Conservation (phyloP, 208 protist species). For the Leishmania tarentolae region DNA sequence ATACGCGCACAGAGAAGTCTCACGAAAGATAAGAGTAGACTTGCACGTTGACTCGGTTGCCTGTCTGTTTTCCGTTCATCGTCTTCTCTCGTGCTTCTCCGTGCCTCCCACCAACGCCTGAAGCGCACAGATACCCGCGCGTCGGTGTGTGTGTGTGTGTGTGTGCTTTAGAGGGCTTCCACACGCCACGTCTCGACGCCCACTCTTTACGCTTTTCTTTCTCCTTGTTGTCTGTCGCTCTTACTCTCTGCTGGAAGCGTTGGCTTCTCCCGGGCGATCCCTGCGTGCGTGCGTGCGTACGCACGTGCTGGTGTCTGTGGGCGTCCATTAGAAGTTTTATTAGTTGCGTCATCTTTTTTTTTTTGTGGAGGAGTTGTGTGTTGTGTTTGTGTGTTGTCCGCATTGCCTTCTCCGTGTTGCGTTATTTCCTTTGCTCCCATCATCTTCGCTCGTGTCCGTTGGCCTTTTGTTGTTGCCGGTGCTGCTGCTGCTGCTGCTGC, state of each 20-base stretch:
- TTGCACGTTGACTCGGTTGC: background rate
- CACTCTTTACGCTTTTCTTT: background rate
- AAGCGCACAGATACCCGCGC: background rate
- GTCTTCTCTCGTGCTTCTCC: background rate
- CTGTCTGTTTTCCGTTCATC: background rate
- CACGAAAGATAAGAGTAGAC: background rate
- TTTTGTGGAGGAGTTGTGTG: no score
- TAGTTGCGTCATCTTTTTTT: no score
- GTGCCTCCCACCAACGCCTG: background rate
- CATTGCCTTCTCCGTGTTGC: background rate
- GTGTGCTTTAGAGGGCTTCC: background rate
- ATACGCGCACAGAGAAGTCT: background rate
- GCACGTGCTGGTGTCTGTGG: constrained; percentile 6
- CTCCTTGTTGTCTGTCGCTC: background rate
- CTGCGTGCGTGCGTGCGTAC: background rate
- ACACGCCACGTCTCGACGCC: background rate
- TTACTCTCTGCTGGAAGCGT: background rate
- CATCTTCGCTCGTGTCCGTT: no score
- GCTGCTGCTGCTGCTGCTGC: no score
- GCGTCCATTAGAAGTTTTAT: background rate
- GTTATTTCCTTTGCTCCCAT: background rate
- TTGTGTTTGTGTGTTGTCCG: no score
- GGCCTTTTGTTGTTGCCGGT: no score
- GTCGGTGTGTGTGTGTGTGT: background rate
- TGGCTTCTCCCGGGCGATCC: background rate